A percentile compares a stretch with the other conserved stretches of the same genome.
These are phyloP conservation scores for Neurospora sublineolata DNA, from an alignment of 495 filamentous ascomycete species.

Conservation along the genomic window DNA sequence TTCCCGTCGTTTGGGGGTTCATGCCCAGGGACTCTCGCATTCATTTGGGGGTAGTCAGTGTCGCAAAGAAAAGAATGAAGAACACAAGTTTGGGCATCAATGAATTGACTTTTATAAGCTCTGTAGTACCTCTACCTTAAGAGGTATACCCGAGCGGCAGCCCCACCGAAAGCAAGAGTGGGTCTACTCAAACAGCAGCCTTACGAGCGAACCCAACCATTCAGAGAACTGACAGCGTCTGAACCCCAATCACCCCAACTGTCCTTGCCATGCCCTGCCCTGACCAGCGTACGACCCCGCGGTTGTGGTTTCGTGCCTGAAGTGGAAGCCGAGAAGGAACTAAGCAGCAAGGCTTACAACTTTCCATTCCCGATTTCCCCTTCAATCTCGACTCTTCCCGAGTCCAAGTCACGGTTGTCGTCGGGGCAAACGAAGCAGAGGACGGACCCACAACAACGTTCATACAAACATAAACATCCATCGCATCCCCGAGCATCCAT, in stretches of 20 bases:
- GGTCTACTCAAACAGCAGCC: background rate
- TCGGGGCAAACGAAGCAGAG: background rate
- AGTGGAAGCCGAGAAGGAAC: background rate
- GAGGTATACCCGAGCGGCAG: background rate
- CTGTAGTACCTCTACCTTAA: background rate
- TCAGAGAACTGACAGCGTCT: background rate
- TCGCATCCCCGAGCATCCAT: background rate
- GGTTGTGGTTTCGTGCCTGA: background rate
- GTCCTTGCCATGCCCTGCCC: conserved; percentile 1
- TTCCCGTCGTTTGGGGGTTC: background rate
- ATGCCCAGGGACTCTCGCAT: background rate
- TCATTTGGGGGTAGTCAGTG: background rate
- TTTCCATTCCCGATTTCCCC: background rate
- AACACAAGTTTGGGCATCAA: background rate
- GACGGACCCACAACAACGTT: background rate
- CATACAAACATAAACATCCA: background rate
- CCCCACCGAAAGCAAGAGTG: background rate
- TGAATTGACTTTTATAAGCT: background rate
- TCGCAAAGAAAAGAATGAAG: background rate
- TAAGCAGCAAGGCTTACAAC: background rate
- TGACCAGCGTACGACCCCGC: conserved; percentile 1
- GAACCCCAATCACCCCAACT: background rate
- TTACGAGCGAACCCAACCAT: background rate
- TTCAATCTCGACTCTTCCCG: background rate
- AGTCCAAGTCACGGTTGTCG: background rate